Base-by-base conservation (phyloP, 345 rosid genomes). In the Aquilaria yunnanensis region DNA sequence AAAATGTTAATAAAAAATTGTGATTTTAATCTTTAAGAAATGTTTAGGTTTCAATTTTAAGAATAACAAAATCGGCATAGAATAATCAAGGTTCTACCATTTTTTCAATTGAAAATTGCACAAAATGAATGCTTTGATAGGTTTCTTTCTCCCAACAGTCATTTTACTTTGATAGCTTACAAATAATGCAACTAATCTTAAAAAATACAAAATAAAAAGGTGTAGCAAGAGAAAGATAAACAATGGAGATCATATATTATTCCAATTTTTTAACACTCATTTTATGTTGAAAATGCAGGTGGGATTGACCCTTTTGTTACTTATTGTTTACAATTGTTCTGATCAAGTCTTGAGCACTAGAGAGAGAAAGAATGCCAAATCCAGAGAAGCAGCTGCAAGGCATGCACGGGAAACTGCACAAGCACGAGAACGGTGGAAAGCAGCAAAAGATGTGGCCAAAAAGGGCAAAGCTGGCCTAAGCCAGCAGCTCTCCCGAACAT, bases 381-480 rank as follows among this genome's bases (percentile, higher is more conserved):
- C 82, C 6, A 75, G 92, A 65, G 92, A 86, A 80, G 82, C 83
- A 12, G 96, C 98, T 34, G 94, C 94, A 51, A 81, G 81, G 69
- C 85, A 88, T 41, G 96, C 88, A 55, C 78, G 81, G 67, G 98
- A 85, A 79, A 92, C 94, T 47, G 86, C 87, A 63, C 96, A 86
- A 73, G 98, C 98, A 68, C 83, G 91, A 16, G 88, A 92, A 67
- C 81, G 92, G 66, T 88, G 98, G 98, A 88, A 83, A 75, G 45
- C 43, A 23, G 96, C 96, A 62, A 85, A 68, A 79, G 74, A 75
- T 64, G 68, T 59, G 59, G 88, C 92, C 54, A 86, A 79, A 74
- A 83, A 83, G 69, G 77, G 56, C 53, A 77, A 75, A 41, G 2
- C 67, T 30, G 96, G 94, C 60, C 67, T 89, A 61, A 81, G 83